Evolutionary conservation across 73 alveolate species (phyloP).

Genomic region (Symbiodinium natans): DNA sequence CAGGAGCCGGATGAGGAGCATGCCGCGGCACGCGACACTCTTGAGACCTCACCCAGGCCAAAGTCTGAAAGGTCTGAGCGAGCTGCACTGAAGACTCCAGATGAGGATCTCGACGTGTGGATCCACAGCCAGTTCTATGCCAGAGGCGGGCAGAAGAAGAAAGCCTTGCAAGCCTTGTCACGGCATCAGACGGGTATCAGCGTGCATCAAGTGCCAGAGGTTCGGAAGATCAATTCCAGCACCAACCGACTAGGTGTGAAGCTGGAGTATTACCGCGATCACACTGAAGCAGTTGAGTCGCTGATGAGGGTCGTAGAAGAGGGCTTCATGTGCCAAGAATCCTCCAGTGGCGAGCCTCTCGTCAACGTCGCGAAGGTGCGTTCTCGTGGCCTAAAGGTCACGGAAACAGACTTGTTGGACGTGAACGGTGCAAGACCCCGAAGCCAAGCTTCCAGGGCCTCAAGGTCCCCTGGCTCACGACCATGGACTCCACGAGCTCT

Average conservation of each 20-base stretch:
- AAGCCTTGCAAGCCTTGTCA: slow-evolving; percentile 63
- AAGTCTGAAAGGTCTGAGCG: not conserved
- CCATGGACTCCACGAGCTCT: slow-evolving; percentile 7
- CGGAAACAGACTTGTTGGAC: not conserved
- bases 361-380: slow-evolving; percentile 84
- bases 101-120: slow-evolving; percentile 42
- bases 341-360: slow-evolving; percentile 81
- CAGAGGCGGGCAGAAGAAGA: slow-evolving; percentile 65
- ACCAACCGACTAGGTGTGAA: slow-evolving; percentile 74
- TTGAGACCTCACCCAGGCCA: not conserved
- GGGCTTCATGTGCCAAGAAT: slow-evolving; percentile 86
- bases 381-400: not conserved
- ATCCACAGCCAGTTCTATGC: slow-evolving; percentile 71
- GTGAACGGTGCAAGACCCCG: not conserved
- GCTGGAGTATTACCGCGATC: slow-evolving; percentile 78
- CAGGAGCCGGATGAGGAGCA: not conserved
- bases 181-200: slow-evolving; percentile 20
- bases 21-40: not conserved
- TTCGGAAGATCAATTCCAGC: slow-evolving; percentile 53
- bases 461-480: not conserved
- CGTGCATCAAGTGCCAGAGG: slow-evolving; percentile 72
- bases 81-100: not conserved
- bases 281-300: slow-evolving; percentile 23
- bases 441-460: slow-evolving; percentile 54
- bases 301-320: slow-evolving; percentile 59